These are phyloP conservation scores for Phytophthora palmivora DNA, from an alignment of 352 stramenopile genomes.

Conservation along the genomic window DNA sequence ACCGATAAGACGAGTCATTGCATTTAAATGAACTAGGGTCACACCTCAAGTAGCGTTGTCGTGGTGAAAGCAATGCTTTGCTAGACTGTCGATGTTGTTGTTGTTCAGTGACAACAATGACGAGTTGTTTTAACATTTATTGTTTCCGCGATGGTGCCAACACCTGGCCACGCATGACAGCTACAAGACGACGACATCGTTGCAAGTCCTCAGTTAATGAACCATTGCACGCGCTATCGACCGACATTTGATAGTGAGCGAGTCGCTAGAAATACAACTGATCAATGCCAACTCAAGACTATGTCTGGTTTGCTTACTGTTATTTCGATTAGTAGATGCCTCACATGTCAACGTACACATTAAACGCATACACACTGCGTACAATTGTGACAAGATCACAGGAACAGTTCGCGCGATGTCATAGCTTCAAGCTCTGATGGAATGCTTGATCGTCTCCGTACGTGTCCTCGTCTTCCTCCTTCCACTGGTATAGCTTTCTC, in stretches of 20 bases:
- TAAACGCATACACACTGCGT: conserved; percentile 19
- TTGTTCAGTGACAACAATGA: conserved; percentile 13
- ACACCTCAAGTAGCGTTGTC: conserved; percentile 43
- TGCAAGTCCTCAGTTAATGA: conserved; percentile 49
- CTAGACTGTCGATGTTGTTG: neutral
- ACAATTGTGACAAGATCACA: conserved; percentile 19
- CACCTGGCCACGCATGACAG: conserved; percentile 55
- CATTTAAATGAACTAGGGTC: neutral
- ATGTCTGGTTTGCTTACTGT: conserved; percentile 12
- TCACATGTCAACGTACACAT: conserved; percentile 11
- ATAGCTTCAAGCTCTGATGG: conserved; percentile 30
- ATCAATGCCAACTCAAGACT: conserved; percentile 3
- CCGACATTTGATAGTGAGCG: conserved; percentile 5
- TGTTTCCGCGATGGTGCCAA: conserved; percentile 49
- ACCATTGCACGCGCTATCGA: neutral
- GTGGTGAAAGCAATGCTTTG: conserved; percentile 20
- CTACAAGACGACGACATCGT: conserved; percentile 58
- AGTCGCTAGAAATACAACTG: conserved; percentile 20
- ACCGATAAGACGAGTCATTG: too few relatives aligned
- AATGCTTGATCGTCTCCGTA: conserved; percentile 36
- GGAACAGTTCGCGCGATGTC: conserved; percentile 39
- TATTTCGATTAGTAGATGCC: conserved; percentile 21
- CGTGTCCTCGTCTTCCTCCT: conserved; percentile 30
- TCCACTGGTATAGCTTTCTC: conserved; percentile 28
- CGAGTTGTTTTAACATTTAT: conserved; percentile 42